A percentile compares a stretch with the other conserved stretches of the same genome.
These are phyloP conservation scores for Sphaerosporella brunnea DNA, from an alignment of 495 filamentous ascomycete genomes.

Conservation along the genomic window DNA sequence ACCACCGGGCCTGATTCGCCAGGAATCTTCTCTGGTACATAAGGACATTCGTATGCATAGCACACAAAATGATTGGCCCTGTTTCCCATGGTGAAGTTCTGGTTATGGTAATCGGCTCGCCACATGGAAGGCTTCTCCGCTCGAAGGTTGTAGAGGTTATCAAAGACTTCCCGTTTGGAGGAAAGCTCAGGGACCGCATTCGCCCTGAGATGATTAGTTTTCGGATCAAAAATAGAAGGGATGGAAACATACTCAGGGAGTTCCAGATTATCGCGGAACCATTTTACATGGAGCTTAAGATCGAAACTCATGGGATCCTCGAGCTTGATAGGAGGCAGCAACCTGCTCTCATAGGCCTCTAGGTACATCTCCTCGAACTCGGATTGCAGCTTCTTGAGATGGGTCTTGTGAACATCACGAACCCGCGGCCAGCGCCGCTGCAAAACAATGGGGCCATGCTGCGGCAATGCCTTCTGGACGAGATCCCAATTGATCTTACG, in stretches of 20 bases:
- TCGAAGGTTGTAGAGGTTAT: conserved; percentile 34
- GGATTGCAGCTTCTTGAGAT: conserved; percentile 49
- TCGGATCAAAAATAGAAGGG: conserved; percentile 17
- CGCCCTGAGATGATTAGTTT: conserved; percentile 8
- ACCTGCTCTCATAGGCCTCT: conserved; percentile 50
- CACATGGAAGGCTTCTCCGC: conserved; percentile 20
- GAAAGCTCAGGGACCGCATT: conserved; percentile 34
- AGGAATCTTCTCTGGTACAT: conserved; percentile 6
- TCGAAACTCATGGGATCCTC: conserved; percentile 53
- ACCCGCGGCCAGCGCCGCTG: conserved; percentile 43
- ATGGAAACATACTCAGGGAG: conserved; percentile 26
- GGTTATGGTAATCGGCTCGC: conserved; percentile 27
- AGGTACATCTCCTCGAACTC: conserved; percentile 64
- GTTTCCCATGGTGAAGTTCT: conserved; percentile 21
- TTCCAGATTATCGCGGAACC: conserved; percentile 41
- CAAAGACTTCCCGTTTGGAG: conserved; percentile 34
- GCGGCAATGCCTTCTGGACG: conserved; percentile 46
- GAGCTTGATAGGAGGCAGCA: conserved; percentile 55
- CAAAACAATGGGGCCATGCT: conserved; percentile 39
- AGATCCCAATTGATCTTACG: conserved; percentile 56
- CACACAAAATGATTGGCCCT: conserved; percentile 29
- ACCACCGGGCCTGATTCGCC: conserved; percentile 26
- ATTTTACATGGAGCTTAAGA: conserved; percentile 57
- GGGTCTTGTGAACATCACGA: conserved; percentile 39
- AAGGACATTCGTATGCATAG: conserved; percentile 24